phyloP scores from a whole-genome alignment of 441 rosid genomes.

The Manihot esculenta region DNA sequence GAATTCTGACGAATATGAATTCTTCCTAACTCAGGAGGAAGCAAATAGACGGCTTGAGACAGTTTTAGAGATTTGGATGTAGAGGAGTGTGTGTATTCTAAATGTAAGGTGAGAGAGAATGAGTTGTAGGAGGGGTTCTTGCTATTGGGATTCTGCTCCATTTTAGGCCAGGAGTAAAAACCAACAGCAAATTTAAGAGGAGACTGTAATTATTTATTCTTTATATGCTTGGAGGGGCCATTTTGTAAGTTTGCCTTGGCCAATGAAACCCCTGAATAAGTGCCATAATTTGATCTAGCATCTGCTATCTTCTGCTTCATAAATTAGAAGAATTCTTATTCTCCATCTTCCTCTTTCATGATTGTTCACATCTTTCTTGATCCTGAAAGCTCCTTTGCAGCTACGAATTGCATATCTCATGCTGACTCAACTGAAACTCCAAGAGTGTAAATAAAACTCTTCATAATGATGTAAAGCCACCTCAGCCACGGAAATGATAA shows the following conservation, averaged over 20 bases:
- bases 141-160: constrained; percentile 37
- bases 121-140: constrained; percentile 15
- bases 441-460: background rate
- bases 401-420: background rate
- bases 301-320: constrained; percentile 23
- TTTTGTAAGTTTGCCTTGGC: constrained; percentile 34
- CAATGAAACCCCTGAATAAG: constrained; percentile 32
- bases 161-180: constrained; percentile 33
- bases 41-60: constrained; percentile 11
- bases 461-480: background rate
- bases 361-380: background rate
- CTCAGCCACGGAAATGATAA: no score
- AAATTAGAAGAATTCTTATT: constrained; percentile 14
- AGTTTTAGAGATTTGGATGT: constrained; percentile 8
- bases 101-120: constrained; percentile 28
- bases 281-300: constrained; percentile 24
- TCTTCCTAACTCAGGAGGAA: constrained; percentile 49
- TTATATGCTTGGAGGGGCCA: constrained; percentile 29
- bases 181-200: constrained; percentile 15
- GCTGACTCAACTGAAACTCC: background rate
- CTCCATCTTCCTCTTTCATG: background rate
- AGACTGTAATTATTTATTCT: constrained; percentile 41
- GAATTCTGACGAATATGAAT: constrained; percentile 32
- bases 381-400: background rate
- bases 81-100: constrained; percentile 7